phyloP scores from a whole-genome alignment of 768 basidiomycete species.

The Coprinellus aureogranulatus region DNA sequence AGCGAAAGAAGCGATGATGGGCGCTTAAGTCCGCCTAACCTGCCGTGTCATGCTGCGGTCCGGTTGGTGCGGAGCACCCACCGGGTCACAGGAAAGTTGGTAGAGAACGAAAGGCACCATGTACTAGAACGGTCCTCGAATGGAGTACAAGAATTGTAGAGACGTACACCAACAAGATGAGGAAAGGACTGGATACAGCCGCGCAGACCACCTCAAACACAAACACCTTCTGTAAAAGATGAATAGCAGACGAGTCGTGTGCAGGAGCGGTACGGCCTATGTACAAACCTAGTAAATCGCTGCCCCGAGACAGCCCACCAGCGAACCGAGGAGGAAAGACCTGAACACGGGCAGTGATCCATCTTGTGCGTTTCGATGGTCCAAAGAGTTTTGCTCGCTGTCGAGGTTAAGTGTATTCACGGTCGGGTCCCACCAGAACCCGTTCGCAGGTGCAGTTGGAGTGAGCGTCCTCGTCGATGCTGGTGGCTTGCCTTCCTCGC shows the following conservation, averaged over 20 bases:
- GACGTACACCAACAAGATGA: conserved; percentile 4
- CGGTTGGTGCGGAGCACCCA: too few species aligned
- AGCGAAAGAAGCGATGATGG: too few species aligned
- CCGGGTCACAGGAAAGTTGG: too few species aligned
- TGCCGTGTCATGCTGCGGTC: too few species aligned
- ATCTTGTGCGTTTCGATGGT: not conserved
- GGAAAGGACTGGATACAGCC: conserved; percentile 4
- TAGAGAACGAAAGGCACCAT: conserved; percentile 50
- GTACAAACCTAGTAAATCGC: conserved; percentile 25
- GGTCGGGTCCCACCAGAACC: conserved; percentile 34
- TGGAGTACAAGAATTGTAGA: conserved; percentile 42
- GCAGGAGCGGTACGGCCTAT: not conserved
- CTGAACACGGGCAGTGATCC: conserved; percentile 38
- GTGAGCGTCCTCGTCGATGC: not conserved
- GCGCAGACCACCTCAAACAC: conserved; percentile 7
- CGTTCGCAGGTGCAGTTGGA: conserved; percentile 32
- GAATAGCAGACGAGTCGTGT: not conserved
- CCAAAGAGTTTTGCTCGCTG: not conserved
- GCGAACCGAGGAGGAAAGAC: conserved; percentile 40
- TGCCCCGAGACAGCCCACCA: conserved; percentile 44
- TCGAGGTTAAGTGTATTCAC: not conserved
- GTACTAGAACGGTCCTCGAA: conserved; percentile 53
- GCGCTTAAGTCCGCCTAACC: too few species aligned
- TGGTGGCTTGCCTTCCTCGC: conserved; percentile 24
- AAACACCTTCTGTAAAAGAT: not conserved